A percentile compares a stretch with the other conserved stretches of the same genome.
phyloP scores from a whole-genome alignment of 1,284 basidiomycete genomes.

The Ganoderma lucidum region DNA sequence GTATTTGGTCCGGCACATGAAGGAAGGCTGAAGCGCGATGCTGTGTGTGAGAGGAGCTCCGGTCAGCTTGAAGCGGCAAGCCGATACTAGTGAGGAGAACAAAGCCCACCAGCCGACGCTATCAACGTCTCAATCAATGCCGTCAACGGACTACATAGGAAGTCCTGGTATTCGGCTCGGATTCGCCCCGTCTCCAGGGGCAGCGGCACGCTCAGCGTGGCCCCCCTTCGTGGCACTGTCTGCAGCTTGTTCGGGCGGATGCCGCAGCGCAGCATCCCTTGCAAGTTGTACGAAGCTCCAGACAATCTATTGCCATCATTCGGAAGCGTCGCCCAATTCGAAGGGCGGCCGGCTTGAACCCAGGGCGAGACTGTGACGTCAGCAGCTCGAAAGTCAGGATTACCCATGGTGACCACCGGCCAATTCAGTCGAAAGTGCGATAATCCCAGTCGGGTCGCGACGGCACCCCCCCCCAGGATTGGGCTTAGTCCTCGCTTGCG shows the following conservation, averaged over 20 bases:
- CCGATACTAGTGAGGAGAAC: neutral
- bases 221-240: neutral
- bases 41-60: neutral
- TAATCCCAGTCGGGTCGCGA: neutral
- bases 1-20: neutral
- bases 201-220: neutral
- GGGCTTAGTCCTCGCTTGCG: neutral
- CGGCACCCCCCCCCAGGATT: neutral
- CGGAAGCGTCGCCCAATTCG: neutral
- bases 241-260: neutral
- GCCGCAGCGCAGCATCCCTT: neutral
- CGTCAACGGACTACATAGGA: neutral
- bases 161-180: neutral
- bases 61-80: too few relatives aligned
- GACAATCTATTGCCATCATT: neutral
- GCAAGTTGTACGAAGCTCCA: neutral
- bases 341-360: neutral
- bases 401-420: too few relatives aligned
- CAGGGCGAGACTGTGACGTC: neutral
- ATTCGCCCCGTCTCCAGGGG: neutral
- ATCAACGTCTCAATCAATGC: neutral
- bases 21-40: too few relatives aligned
- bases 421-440: too few relatives aligned
- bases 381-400: too few relatives aligned
- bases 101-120: neutral